Conservation (phyloP, 2,329 filamentous ascomycete genomes). For the Fusarium siculi region DNA sequence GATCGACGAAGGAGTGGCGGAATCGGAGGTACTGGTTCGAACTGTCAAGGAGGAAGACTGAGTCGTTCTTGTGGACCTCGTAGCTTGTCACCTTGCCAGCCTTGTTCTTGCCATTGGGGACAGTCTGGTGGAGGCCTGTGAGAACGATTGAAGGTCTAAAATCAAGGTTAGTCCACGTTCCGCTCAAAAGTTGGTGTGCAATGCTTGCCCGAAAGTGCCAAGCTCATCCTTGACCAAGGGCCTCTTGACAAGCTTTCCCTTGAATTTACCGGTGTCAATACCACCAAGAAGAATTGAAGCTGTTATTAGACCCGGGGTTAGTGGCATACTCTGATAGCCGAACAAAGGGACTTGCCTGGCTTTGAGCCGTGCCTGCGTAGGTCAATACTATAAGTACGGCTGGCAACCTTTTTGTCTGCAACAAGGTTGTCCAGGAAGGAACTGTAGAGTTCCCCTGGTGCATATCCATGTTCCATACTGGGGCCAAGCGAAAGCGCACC, state of each 20-base stretch:
- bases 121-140: neutral
- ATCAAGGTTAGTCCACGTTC: neutral
- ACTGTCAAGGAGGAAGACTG: neutral
- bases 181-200: fast-evolving
- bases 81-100: neutral
- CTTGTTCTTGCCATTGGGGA: neutral
- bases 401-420: neutral
- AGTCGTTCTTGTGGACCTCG: neutral
- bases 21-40: neutral
- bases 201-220: neutral
- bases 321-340: fast-evolving
- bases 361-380: neutral
- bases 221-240: neutral
- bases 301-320: neutral
- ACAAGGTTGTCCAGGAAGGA: neutral
- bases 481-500: neutral
- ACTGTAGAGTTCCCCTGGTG: neutral
- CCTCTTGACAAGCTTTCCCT: neutral
- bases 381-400: neutral
- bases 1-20: neutral
- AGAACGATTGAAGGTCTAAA: neutral
- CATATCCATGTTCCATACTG: fast-evolving
- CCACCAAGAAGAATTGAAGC: neutral
- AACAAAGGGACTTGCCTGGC: neutral
- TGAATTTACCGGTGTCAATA: neutral